Percentiles rank a stretch among this genome's conserved stretches.
phyloP scores from a whole-genome alignment of 129 eudicot genomes.

The Flaveria robusta region DNA sequence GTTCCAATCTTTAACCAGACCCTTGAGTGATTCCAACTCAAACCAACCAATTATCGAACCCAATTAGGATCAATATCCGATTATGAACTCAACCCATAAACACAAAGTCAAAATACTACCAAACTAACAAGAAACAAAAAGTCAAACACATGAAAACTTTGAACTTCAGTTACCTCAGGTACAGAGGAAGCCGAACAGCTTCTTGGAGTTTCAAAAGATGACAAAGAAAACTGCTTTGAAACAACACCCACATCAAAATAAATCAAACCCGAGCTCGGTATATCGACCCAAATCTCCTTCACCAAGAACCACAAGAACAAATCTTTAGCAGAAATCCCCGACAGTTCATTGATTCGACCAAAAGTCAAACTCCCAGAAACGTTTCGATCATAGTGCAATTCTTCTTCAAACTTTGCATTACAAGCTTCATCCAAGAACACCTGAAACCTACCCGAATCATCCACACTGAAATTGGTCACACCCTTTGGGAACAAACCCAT shows the following conservation, averaged over 20 bases:
- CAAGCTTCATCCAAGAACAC: slow-evolving; percentile 73
- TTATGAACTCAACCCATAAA: background rate
- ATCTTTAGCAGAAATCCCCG: slow-evolving; percentile 84
- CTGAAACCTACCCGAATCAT: slow-evolving; percentile 58
- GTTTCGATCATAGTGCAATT: slow-evolving; percentile 70
- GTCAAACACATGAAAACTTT: slow-evolving; percentile 12
- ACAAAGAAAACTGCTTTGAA: slow-evolving; percentile 73
- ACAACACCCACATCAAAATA: slow-evolving; percentile 90
- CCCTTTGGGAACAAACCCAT: slow-evolving; percentile 83
- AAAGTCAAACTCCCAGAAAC: slow-evolving; percentile 58
- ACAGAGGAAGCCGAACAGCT: slow-evolving; percentile 67
- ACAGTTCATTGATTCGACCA: slow-evolving; percentile 63
- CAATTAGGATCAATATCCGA: slow-evolving; percentile 16
- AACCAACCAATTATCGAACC: slow-evolving; percentile 7
- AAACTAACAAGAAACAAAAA: slow-evolving; percentile 1
- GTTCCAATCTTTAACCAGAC: slow-evolving; percentile 16
- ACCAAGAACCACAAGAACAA: slow-evolving; percentile 87
- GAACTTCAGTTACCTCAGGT: slow-evolving; percentile 41
- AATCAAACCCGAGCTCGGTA: slow-evolving; percentile 83
- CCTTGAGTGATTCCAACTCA: background rate
- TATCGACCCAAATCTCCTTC: slow-evolving; percentile 71
- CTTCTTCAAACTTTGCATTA: slow-evolving; percentile 78
- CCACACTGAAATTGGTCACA: slow-evolving; percentile 57
- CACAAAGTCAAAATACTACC: background rate
- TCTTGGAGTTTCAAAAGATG: slow-evolving; percentile 71